Percentiles rank a stretch among this genome's conserved stretches.
Conservation (phyloP, 139 green algal species). For the Astrephomene gubernaculifera region DNA sequence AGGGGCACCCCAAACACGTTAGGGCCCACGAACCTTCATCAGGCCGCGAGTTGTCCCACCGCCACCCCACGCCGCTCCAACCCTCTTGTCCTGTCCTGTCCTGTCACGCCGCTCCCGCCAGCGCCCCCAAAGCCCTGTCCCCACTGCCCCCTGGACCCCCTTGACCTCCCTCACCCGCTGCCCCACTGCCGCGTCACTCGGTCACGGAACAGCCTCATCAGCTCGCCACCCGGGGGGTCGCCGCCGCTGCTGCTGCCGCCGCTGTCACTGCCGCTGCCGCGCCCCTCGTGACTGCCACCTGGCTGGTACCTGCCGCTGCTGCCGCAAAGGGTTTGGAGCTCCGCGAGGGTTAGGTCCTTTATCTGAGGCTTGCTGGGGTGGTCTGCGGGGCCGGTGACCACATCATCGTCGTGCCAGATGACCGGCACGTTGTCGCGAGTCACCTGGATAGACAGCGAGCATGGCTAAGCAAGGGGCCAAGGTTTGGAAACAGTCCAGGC, state of each 20-base stretch:
- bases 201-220: slow-evolving; percentile 45
- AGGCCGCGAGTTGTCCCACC: too few relatives aligned
- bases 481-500: too few relatives aligned
- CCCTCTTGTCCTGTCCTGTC: too few relatives aligned
- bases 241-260: neutral
- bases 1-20: too few relatives aligned
- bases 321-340: slow-evolving; percentile 73
- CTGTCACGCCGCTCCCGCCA: neutral
- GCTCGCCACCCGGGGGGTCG: neutral
- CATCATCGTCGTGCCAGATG: slow-evolving; percentile 87
- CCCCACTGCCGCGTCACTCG: slow-evolving; percentile 6
- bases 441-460: slow-evolving; percentile 52
- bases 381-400: slow-evolving; percentile 61
- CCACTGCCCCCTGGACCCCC: neutral
- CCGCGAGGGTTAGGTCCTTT: slow-evolving; percentile 67
- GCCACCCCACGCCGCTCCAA: too few relatives aligned
- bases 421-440: slow-evolving; percentile 81
- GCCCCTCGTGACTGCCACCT: slow-evolving; percentile 18
- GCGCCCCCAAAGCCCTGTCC: neutral
- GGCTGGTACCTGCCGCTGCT: neutral
- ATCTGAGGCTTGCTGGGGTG: slow-evolving; percentile 56
- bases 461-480: too few relatives aligned
- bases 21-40: too few relatives aligned
- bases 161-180: neutral
- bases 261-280: neutral